Percentiles rank a stretch among this genome's conserved stretches.
These are phyloP conservation scores for Ophiostoma ips DNA, from an alignment of 2,329 filamentous ascomycete genomes.

Conservation along the genomic window DNA sequence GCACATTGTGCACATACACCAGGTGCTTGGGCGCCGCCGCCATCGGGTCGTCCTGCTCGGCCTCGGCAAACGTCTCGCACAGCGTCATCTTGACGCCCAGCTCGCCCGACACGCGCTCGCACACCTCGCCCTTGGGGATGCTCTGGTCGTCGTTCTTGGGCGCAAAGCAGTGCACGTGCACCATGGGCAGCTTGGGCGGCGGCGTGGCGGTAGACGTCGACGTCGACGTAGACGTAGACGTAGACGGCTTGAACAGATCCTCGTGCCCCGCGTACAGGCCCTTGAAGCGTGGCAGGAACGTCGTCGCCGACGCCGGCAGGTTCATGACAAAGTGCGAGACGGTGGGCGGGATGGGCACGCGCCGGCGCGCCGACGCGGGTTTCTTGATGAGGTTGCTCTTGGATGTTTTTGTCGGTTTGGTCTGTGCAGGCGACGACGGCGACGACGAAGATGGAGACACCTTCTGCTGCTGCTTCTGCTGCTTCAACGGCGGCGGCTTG, in stretches of 20 bases:
- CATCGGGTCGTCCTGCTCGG: conserved; percentile 23
- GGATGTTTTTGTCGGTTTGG: not conserved
- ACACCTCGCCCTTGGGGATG: conserved; percentile 42
- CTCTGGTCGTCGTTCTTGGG: conserved; percentile 61
- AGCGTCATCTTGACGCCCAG: conserved; percentile 43
- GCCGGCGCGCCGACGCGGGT: not conserved
- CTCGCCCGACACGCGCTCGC: conserved; percentile 48
- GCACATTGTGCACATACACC: conserved; percentile 52
- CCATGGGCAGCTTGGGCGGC: conserved; percentile 49
- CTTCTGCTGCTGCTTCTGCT: conserved; percentile 1
- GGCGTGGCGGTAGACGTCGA: conserved; percentile 12
- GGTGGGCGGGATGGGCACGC: conserved; percentile 49
- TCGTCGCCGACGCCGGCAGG: conserved; percentile 75
- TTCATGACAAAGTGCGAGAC: conserved; percentile 98
- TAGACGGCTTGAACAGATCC: conserved; percentile 35
- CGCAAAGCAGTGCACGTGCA: conserved; percentile 93
- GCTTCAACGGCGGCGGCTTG: not conserved
- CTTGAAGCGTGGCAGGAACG: conserved; percentile 63
- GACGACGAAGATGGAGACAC: not conserved
- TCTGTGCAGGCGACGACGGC: not conserved
- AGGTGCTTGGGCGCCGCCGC: conserved; percentile 20
- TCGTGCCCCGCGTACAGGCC: conserved; percentile 68
- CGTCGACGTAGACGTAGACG: conserved; percentile 11
- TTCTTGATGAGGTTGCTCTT: not conserved
- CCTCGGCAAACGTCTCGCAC: conserved; percentile 23